These are phyloP conservation scores for Pseudopyricularia cyperi DNA, from an alignment of 2,329 filamentous ascomycete species.

Conservation along the genomic window DNA sequence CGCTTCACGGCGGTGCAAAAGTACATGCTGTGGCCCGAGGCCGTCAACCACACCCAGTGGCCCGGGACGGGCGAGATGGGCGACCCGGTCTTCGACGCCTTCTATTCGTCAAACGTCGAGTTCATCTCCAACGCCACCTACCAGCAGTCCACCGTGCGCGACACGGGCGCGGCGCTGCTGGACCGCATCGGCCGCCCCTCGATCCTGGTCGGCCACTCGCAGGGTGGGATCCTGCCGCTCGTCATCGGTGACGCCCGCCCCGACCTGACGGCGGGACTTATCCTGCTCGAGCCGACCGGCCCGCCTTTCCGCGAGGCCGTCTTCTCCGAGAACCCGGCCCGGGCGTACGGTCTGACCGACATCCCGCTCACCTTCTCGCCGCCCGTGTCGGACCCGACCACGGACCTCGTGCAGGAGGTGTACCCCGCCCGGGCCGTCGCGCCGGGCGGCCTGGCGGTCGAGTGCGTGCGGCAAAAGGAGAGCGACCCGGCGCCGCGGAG, in stretches of 20 bases:
- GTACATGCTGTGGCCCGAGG: slow-evolving; percentile 24
- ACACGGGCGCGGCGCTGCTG: slow-evolving; percentile 10
- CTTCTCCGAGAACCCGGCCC: slow-evolving; percentile 13
- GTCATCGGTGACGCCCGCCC: slow-evolving; percentile 34
- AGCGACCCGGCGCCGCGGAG: slow-evolving; percentile 15
- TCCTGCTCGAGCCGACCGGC: slow-evolving; percentile 39
- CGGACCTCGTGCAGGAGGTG: slow-evolving; percentile 19
- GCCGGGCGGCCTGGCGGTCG: slow-evolving; percentile 5
- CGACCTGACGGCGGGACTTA: slow-evolving; percentile 29
- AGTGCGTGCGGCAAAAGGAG: slow-evolving; percentile 6
- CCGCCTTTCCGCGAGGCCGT: slow-evolving; percentile 30
- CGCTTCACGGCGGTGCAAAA: slow-evolving; percentile 22
- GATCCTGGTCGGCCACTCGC: slow-evolving; percentile 30
- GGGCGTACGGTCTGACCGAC: slow-evolving; percentile 12
- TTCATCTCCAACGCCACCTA: slow-evolving; percentile 19
- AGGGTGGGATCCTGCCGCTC: slow-evolving; percentile 28
- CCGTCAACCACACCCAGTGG: slow-evolving; percentile 27
- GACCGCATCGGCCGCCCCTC: slow-evolving; percentile 17
- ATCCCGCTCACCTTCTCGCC: slow-evolving; percentile 27
- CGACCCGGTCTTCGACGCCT: slow-evolving; percentile 25
- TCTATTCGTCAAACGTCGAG: slow-evolving; percentile 24
- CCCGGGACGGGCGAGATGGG: slow-evolving; percentile 24
- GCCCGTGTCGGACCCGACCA: slow-evolving; percentile 16
- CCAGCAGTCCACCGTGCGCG: slow-evolving; percentile 20
- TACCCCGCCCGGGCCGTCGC: slow-evolving; percentile 10